These are phyloP conservation scores for Acanthamoeba sp. DNA, from an alignment of 208 protist species.

Conservation along the genomic window DNA sequence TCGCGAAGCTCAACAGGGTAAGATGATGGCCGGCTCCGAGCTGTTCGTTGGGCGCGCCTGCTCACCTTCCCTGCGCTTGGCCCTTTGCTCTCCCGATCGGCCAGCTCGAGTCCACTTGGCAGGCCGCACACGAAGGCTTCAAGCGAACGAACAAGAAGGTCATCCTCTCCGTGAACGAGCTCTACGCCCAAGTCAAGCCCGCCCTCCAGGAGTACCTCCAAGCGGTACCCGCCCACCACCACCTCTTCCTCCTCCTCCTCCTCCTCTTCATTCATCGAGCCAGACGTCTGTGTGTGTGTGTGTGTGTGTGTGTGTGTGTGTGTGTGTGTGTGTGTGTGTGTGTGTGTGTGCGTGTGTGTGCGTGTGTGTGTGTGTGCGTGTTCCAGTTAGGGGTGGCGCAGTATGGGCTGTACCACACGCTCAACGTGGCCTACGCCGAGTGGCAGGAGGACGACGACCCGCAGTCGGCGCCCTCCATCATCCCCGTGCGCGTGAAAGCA, in stretches of 20 bases:
- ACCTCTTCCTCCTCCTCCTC: background rate
- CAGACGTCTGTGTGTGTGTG: background rate
- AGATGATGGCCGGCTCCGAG: no score
- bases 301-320: background rate
- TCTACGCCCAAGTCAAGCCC: background rate
- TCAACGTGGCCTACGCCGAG: constrained; percentile 36
- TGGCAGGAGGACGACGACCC: constrained; percentile 34
- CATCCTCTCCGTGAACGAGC: constrained; percentile 17
- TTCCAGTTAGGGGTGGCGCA: constrained; percentile 18
- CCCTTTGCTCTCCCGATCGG: background rate
- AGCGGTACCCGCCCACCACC: background rate
- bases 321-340: background rate
- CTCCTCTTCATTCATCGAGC: background rate
- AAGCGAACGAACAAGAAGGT: constrained; percentile 48
- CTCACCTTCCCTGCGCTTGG: no score
- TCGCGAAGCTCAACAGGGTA: background rate
- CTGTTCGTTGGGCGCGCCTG: no score
- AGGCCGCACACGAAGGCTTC: constrained; percentile 27
- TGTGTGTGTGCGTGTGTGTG: background rate
- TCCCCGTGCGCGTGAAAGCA: background rate
- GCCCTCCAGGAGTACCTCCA: background rate
- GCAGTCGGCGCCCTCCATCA: background rate
- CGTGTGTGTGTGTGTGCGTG: background rate
- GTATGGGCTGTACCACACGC: constrained; percentile 23
- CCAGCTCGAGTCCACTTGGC: background rate